A percentile compares a stretch with the other conserved stretches of the same genome.
Conservation (phyloP, 164 flowering plant genomes). For the Vitis rupestris region DNA sequence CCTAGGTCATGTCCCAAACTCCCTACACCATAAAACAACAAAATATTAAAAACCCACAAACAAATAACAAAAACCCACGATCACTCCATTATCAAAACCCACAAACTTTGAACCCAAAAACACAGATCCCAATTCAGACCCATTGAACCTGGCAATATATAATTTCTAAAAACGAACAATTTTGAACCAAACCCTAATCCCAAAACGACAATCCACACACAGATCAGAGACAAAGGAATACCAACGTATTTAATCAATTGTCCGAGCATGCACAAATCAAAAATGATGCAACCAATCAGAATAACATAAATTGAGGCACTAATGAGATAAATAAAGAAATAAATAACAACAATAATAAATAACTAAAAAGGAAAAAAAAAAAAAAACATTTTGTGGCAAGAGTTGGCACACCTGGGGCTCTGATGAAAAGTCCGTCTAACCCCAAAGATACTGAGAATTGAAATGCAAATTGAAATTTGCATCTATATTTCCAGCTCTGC, state of each 20-base stretch:
- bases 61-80: constrained; percentile 1
- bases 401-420: constrained; percentile 26
- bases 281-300: background rate
- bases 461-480: background rate
- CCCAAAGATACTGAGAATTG: constrained; percentile 8
- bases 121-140: constrained; percentile 13
- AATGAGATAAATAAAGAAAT: background rate
- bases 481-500: constrained; percentile 7
- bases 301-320: background rate
- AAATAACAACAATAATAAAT: background rate
- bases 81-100: background rate
- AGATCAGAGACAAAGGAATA: constrained; percentile 5
- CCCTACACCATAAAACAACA: background rate
- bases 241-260: background rate
- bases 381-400: constrained; percentile 15
- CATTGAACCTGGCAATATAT: background rate
- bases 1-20: constrained; percentile 16
- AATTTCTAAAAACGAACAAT: background rate
- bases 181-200: constrained; percentile 5
- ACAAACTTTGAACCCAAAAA: background rate
- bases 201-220: constrained; percentile 6
- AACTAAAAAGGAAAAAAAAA: background rate
- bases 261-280: no score
- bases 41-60: background rate
- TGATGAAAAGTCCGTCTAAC: constrained; percentile 13